These are phyloP conservation scores for Yamadazyma diospyri DNA, from an alignment of 1,139 yeast genomes.

Conservation along the genomic window DNA sequence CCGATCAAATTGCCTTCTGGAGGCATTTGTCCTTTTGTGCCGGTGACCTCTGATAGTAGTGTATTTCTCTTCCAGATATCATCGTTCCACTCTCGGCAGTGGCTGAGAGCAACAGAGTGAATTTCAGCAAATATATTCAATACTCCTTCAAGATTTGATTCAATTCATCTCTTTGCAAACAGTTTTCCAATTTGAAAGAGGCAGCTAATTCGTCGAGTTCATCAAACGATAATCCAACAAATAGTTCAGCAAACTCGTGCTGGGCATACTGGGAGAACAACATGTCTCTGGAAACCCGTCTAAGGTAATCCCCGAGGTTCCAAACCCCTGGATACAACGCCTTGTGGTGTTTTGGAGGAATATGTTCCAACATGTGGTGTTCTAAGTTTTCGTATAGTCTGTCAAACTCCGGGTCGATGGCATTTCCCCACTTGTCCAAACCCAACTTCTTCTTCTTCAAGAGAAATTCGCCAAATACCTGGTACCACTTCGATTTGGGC, in stretches of 20 bases:
- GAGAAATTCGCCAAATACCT: slow-evolving; percentile 36
- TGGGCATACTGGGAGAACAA: slow-evolving; percentile 37
- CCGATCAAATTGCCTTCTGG: too few relatives aligned
- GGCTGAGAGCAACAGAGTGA: too few relatives aligned
- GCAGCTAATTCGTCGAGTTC: slow-evolving; percentile 47
- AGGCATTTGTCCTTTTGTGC: too few relatives aligned
- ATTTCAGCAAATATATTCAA: too few relatives aligned
- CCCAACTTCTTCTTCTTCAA: slow-evolving; percentile 40
- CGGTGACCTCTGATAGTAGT: too few relatives aligned
- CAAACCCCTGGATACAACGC: slow-evolving; percentile 35
- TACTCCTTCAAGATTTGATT: slow-evolving; percentile 31
- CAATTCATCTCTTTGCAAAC: slow-evolving; percentile 35
- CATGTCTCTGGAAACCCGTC: slow-evolving; percentile 37
- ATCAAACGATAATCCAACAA: slow-evolving; percentile 34
- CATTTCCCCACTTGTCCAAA: slow-evolving; percentile 46
- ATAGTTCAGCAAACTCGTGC: slow-evolving; percentile 41
- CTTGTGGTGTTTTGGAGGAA: slow-evolving; percentile 30
- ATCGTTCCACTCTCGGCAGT: too few relatives aligned
- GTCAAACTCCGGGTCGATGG: slow-evolving; percentile 34
- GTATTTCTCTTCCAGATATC: too few relatives aligned
- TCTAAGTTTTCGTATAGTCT: slow-evolving; percentile 28
- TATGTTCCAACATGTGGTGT: slow-evolving; percentile 30
- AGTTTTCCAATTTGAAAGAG: slow-evolving; percentile 43
- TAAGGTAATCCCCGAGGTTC: slow-evolving; percentile 30
- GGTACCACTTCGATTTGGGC: slow-evolving; percentile 39